phyloP scores from a whole-genome alignment of 495 filamentous ascomycete genomes.

The Penicillium ochrochloron region DNA sequence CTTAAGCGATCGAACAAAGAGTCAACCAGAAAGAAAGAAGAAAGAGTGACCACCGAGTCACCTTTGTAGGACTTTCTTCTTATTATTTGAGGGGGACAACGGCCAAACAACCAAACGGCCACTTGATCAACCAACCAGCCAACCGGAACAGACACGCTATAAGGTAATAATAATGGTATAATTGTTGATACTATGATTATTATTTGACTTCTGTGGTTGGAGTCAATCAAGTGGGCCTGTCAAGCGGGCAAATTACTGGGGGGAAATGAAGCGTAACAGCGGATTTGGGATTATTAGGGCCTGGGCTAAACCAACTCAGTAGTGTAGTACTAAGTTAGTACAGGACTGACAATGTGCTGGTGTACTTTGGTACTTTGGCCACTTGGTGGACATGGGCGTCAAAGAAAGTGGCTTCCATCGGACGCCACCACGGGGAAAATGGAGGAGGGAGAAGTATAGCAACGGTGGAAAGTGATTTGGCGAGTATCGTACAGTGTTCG shows the following conservation, averaged over 20 bases:
- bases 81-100: neutral
- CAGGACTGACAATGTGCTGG: too few relatives aligned
- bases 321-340: neutral
- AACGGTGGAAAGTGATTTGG: neutral
- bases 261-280: slow-evolving; percentile 6
- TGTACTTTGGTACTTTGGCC: too few relatives aligned
- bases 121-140: neutral
- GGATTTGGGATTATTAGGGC: neutral
- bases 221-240: neutral
- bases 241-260: neutral
- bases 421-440: neutral
- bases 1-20: neutral
- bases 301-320: neutral
- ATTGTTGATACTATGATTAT: neutral
- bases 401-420: neutral
- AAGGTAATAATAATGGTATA: neutral
- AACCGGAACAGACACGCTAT: neutral
- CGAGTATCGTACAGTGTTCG: neutral
- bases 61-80: neutral
- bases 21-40: neutral
- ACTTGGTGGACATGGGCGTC: neutral
- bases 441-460: neutral
- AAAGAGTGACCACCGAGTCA: neutral
- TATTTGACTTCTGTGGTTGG: neutral
- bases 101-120: neutral